A percentile compares a stretch with the other conserved stretches of the same genome.
Evolutionary conservation across 345 rosid species (phyloP).

Genomic region (Acer negundo): DNA sequence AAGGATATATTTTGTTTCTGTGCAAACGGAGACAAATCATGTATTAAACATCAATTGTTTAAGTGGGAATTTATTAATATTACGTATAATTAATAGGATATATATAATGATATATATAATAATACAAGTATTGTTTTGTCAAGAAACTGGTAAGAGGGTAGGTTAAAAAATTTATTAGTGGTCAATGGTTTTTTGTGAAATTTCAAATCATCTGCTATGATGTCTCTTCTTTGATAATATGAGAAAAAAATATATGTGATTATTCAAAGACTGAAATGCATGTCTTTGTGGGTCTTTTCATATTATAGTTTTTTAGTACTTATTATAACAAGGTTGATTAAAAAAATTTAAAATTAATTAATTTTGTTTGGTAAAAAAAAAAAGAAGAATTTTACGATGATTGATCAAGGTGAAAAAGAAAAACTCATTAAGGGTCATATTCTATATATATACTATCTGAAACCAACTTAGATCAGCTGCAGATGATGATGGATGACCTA

Average conservation of each 20-base stretch:
- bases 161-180: background rate
- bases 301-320: background rate
- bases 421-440: too few relatives aligned
- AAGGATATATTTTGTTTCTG: too few relatives aligned
- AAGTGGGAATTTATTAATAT: background rate
- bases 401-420: too few relatives aligned
- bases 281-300: background rate
- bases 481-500: constrained; percentile 7
- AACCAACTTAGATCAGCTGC: background rate
- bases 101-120: too few relatives aligned
- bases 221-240: background rate
- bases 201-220: background rate
- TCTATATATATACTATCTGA: background rate
- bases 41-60: too few relatives aligned
- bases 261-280: background rate
- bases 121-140: background rate
- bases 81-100: background rate
- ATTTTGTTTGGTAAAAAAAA: too few relatives aligned
- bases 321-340: background rate
- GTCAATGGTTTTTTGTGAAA: background rate
- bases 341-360: too few relatives aligned
- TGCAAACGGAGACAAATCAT: too few relatives aligned
- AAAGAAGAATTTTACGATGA: too few relatives aligned
- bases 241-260: background rate
- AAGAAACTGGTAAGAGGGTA: constrained; percentile 4